phyloP scores from a whole-genome alignment of 2,329 filamentous ascomycete genomes.

The Pseudocercospora fijiensis region DNA sequence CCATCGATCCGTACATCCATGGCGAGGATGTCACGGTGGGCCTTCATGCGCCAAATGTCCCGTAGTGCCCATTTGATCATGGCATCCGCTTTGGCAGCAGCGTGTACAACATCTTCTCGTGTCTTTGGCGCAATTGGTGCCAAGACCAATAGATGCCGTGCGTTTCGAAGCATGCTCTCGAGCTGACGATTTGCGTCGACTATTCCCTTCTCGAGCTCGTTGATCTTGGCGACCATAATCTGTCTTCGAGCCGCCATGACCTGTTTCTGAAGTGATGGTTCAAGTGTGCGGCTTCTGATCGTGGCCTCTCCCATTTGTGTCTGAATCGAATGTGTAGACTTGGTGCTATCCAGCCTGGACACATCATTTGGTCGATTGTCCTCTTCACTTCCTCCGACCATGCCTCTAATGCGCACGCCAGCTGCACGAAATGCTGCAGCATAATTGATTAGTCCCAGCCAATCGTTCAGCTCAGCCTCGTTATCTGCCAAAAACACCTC shows the following conservation, averaged over 20 bases:
- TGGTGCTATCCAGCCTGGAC: conserved; percentile 64
- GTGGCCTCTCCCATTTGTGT: conserved; percentile 72
- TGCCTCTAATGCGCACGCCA: conserved; percentile 84
- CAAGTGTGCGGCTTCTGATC: conserved; percentile 50
- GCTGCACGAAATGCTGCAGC: conserved; percentile 90
- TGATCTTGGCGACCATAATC: conserved; percentile 79
- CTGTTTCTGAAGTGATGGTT: conserved; percentile 76
- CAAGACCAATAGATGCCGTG: conserved; percentile 82
- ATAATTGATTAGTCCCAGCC: conserved; percentile 94
- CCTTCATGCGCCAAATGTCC: conserved; percentile 88
- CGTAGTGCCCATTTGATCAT: conserved; percentile 92
- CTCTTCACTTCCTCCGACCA: conserved; percentile 81
- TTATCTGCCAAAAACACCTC: conserved; percentile 89
- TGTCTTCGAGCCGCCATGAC: conserved; percentile 79
- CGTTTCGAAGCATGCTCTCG: conserved; percentile 81
- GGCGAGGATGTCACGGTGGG: conserved; percentile 82
- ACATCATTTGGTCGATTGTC: conserved; percentile 63
- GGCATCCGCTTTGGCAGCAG: conserved; percentile 79
- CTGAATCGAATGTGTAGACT: conserved; percentile 55
- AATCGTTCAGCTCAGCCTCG: conserved; percentile 91
- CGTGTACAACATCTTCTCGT: conserved; percentile 78
- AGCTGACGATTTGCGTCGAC: conserved; percentile 71
- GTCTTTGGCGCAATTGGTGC: conserved; percentile 90
- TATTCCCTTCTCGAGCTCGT: conserved; percentile 77
- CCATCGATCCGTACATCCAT: conserved; percentile 81